Evolutionary conservation across 1,284 basidiomycete genomes (phyloP).

Genomic region (Xerocomus amazonicus): DNA sequence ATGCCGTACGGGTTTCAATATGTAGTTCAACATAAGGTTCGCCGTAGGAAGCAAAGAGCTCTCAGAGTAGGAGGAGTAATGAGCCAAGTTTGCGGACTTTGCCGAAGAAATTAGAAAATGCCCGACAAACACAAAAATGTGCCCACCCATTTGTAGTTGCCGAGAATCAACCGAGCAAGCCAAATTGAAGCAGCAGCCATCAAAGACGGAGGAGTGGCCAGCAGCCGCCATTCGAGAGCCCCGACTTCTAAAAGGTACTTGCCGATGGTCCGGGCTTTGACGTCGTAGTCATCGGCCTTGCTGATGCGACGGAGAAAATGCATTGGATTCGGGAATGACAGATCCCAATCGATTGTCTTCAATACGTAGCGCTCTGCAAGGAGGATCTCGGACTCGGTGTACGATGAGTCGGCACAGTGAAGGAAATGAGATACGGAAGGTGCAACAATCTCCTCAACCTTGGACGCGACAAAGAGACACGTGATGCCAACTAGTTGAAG

Average conservation of each 20-base stretch:
- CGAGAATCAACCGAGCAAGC: constrained; percentile 85
- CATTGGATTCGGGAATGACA: constrained; percentile 92
- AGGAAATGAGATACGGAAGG: constrained; percentile 88
- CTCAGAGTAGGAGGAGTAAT: constrained; percentile 91
- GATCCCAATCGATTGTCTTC: constrained; percentile 88
- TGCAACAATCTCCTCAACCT: constrained; percentile 95
- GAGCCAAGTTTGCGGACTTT: constrained; percentile 83
- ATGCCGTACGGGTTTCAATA: constrained; percentile 71
- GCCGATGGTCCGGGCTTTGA: constrained; percentile 85
- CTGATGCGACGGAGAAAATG: constrained; percentile 89
- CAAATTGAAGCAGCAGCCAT: constrained; percentile 89
- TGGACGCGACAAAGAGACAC: constrained; percentile 90
- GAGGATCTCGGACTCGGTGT: constrained; percentile 84
- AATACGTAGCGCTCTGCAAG: constrained; percentile 93
- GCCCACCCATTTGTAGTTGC: constrained; percentile 83
- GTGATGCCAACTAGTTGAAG: constrained; percentile 95
- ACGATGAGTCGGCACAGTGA: constrained; percentile 85
- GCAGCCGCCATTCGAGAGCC: constrained; percentile 82
- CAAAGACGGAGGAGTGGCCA: constrained; percentile 79
- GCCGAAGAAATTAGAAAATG: not conserved
- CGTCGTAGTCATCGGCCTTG: constrained; percentile 96
- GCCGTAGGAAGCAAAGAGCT: constrained; percentile 82
- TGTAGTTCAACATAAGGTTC: constrained; percentile 91
- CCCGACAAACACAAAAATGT: not conserved
- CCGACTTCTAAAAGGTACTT: constrained; percentile 94